phyloP scores from a whole-genome alignment of 352 stramenopile genomes.

The Phytophthora pinifolia region DNA sequence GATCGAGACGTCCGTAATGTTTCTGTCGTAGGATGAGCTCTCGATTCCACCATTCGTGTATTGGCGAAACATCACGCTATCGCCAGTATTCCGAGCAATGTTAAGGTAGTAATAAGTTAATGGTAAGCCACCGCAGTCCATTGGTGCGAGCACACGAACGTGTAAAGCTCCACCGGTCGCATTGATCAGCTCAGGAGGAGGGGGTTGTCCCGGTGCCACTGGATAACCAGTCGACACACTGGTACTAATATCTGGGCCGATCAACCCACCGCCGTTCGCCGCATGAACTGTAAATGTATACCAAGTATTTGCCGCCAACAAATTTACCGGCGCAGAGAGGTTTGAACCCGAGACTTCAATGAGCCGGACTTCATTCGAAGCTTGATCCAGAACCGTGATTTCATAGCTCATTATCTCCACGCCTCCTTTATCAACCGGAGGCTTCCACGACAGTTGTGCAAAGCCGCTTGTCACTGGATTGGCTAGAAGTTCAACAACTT shows the following conservation, averaged over 20 bases:
- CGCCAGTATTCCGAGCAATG: slow-evolving; percentile 29
- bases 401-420: slow-evolving; percentile 25
- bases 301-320: slow-evolving; percentile 22
- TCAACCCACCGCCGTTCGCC: slow-evolving; percentile 28
- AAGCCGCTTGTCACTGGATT: slow-evolving; percentile 27
- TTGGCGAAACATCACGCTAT: slow-evolving; percentile 13
- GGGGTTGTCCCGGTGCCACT: slow-evolving; percentile 23
- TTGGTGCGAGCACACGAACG: slow-evolving; percentile 34
- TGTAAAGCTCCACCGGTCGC: slow-evolving; percentile 50
- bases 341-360: slow-evolving; percentile 17
- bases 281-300: slow-evolving; percentile 38
- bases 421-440: slow-evolving; percentile 36
- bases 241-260: slow-evolving; percentile 2
- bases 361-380: background rate
- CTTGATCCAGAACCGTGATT: slow-evolving; percentile 22
- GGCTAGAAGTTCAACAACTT: slow-evolving; percentile 17
- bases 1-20: slow-evolving; percentile 30
- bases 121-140: slow-evolving; percentile 38
- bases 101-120: slow-evolving; percentile 32
- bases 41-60: slow-evolving; percentile 12
- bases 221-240: slow-evolving; percentile 12
- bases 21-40: slow-evolving; percentile 6
- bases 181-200: slow-evolving; percentile 25
- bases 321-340: slow-evolving; percentile 12
- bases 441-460: slow-evolving; percentile 29